Base-by-base conservation (phyloP, 495 filamentous ascomycete species). In the Pseudomonodictys pantanalensis region DNA sequence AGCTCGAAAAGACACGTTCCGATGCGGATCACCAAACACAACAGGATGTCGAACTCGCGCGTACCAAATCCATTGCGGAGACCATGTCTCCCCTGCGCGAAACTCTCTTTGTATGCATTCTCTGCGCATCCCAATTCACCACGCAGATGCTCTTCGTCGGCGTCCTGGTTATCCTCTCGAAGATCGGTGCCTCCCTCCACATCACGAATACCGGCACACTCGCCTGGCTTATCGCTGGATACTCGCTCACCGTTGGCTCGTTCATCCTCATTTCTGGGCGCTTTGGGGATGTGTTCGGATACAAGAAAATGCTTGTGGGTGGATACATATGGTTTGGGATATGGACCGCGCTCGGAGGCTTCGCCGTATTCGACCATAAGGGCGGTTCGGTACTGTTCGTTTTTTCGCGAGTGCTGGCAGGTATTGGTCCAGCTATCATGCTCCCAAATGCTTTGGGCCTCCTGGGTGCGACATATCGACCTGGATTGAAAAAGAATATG, bases 401-500 rank as follows among this genome's bases (percentile, higher is more conserved):
- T 24, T 66, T 73, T 30, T 73, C 75, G 39, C 74, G 80, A 15
- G 77, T 74, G 1, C 59, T 83, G 5, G 76, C 80, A 12, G 83
- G 81, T 4, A 65, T 84, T 4, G 83, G 81, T 1, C 76, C 79
- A 1, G 79, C 80, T 1, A 66, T 82, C 24, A 60, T 79, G 2
- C 67, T 83, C 22, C 76, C 80, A 0, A 83, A 79, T 60, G 73
- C 75, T 0, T 56, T 82, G 24, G 78, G 77, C 1, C 64, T 84
- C 20, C 63, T 83, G 0, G 77, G 74, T 5, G 62, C 70, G 9
- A 70, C 73, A 12, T 78, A 76, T 43, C 67, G 67, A 0, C 29
- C 42, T 4, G 66, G 64, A 17, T 33, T 17, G 33, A 56, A 42
- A 29, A 56, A 56, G 26, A 58, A 56, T 1, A 72, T 64, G 42